Evolutionary conservation across 208 protist species (phyloP), one percentile per base, ranked within the genome.

Genomic region (Leishmania tarentolae): DNA sequence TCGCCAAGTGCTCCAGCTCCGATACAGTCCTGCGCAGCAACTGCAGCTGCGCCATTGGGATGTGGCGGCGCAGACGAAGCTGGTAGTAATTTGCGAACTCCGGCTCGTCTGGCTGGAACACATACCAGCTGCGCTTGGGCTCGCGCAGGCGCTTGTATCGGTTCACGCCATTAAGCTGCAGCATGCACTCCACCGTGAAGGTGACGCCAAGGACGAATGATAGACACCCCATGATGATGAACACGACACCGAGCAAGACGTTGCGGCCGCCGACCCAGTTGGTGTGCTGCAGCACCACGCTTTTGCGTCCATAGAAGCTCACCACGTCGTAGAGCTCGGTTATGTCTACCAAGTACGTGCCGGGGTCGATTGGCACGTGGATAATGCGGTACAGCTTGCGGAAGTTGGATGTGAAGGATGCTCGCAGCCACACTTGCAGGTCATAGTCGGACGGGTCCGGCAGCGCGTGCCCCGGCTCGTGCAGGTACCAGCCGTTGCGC

Each of bases 391-490:
- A 97, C 69, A 99, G 94, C 91, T 99, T 99, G 76, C 92, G 91
- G 83, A 99, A 99, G 53, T 81, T 98, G 47, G 98, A 89, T 13
- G 99, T 85, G 56, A 94, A 88, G 31, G 99, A 96, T 52, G 88
- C 92, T 56, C 97, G 87, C 93, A 99, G 98, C 99, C 99, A 99
- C 56, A 99, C 98, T 61, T 99, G 98, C 42, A 99, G 94, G 83
- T 99, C 97, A 72, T 97, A 91, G 92, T 99, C 97, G 57, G 71
- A 73, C 53, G 87, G 93, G 73, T 95, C 87, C 35, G 94, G 94
- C 78, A 98, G 75, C 44, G 86, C 53, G 85, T 98, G 96, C 15
- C 93, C 93, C 11, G 93, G 85, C 84, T 98, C 94, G 76, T 95
- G 76, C 31, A 90, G 80, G 83, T 98, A 96, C 92, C 92, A 98